Conservation (phyloP, 139 green algal species). For the Ostreobium quekettii region DNA sequence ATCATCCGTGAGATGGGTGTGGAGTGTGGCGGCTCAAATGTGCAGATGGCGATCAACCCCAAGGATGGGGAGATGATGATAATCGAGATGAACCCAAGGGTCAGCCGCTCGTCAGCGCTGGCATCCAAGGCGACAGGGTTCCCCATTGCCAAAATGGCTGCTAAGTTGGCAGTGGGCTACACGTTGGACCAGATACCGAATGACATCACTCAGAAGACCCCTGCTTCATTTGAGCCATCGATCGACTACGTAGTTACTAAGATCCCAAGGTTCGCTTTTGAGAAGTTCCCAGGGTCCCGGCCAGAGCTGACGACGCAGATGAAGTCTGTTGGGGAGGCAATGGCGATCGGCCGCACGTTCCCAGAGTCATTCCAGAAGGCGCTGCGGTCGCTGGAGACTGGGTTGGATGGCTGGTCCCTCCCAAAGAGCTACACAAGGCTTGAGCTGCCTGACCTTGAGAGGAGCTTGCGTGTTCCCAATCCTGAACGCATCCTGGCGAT, state of each 20-base stretch:
- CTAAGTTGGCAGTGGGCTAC: slow-evolving; percentile 93
- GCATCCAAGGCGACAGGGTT: slow-evolving; percentile 97
- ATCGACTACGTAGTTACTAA: slow-evolving; percentile 99
- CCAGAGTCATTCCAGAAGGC: slow-evolving; percentile 96
- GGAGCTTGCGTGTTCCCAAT: slow-evolving; percentile 76
- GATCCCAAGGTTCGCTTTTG: slow-evolving; percentile 84
- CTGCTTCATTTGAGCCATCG: slow-evolving; percentile 96
- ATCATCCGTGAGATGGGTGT: slow-evolving; percentile 98
- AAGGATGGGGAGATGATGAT: slow-evolving; percentile 89
- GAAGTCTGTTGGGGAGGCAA: slow-evolving; percentile 95
- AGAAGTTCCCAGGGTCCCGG: slow-evolving; percentile 92
- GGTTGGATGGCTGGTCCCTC: slow-evolving; percentile 77
- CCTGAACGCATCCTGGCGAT: slow-evolving; percentile 78
- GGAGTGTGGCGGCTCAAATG: slow-evolving; percentile 96
- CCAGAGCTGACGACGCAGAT: slow-evolving; percentile 56
- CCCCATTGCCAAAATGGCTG: slow-evolving; percentile 99
- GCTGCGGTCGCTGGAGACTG: slow-evolving; percentile 86
- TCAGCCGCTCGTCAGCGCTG: slow-evolving; percentile 91
- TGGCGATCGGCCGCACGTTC: slow-evolving; percentile 96
- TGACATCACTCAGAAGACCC: slow-evolving; percentile 98
- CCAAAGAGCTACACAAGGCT: slow-evolving; percentile 72
- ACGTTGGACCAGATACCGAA: slow-evolving; percentile 97
- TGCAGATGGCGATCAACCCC: slow-evolving; percentile 96
- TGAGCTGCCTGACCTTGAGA: slow-evolving; percentile 68
- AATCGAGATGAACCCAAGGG: slow-evolving; percentile 99